Evolutionary conservation across 129 eudicot genomes (phyloP), one percentile per base, ranked within the genome.

Genomic region (Tagetes patula): DNA sequence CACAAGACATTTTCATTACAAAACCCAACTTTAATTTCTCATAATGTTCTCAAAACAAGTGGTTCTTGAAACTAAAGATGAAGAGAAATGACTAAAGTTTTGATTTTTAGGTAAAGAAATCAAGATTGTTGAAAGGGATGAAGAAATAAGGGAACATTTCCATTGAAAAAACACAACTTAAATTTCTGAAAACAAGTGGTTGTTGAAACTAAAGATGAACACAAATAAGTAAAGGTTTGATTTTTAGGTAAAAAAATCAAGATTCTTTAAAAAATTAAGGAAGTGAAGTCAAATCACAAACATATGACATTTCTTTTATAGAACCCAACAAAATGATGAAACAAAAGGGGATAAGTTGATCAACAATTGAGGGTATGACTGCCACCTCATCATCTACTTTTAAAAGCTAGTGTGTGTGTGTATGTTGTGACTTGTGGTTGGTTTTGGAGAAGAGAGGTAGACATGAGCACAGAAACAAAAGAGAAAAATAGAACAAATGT

Each of bases 401-500:
- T 83, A 82, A 79, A 75, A 64, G 70, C 50, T 75, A 53, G 4
- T 54, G 59, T 39, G 36, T 54, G 64, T 52, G 45, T 36, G 43
- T n/a, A 34, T 33, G 42, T 13, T 5, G 12, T 43, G 8, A 45
- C 8, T 7, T 8, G 10, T 54, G 80, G 78, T 42, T 41, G 77
- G 53, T n/a, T 32, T 41, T 64, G 66, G 53, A 72, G 80, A 75
- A 71, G 83, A 80, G 83, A 68, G 84, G 76, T 65, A 84, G 96
- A 87, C 83, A 81, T 82, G 69, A 83, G 76, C 88, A 85, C 92
- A 82, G 83, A 86, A 82, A 74, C 88, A 84, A 85, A 86, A 85
- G 90, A 79, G 79, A 65, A 74, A 82, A 37, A 78, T 71, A 85
- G 63, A 84, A 83, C 82, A 85, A 83, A 83, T 70, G 79, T 12